These are phyloP conservation scores for Chernovozyma sophiae-reginae DNA, from an alignment of 1,139 yeast genomes.

Conservation along the genomic window DNA sequence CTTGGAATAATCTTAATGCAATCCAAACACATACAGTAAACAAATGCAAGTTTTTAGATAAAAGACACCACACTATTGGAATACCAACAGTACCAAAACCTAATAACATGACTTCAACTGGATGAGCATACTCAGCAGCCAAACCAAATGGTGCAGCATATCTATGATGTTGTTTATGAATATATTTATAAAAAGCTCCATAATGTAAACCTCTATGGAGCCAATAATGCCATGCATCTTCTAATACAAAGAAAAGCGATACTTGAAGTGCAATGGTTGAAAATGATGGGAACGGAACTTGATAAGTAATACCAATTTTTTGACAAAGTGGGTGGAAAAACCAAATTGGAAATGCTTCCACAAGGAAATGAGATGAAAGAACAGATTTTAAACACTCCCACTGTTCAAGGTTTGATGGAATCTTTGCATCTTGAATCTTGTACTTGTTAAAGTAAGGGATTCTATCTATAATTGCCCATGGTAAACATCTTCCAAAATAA, in stretches of 20 bases:
- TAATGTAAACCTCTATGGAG: constrained; percentile 84
- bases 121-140: constrained; percentile 97
- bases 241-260: constrained; percentile 70
- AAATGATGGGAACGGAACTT: constrained; percentile 78
- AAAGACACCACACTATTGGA: constrained; percentile 50
- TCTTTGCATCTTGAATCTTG: constrained; percentile 77
- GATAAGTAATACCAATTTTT: constrained; percentile 64
- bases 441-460: constrained; percentile 71
- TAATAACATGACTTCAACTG: constrained; percentile 81
- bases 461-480: constrained; percentile 77
- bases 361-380: constrained; percentile 76
- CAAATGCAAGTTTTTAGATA: constrained; percentile 55
- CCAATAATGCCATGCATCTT: constrained; percentile 96
- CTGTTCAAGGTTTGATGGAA: constrained; percentile 77
- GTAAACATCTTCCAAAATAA: constrained; percentile 81
- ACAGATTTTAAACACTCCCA: constrained; percentile 89
- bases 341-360: constrained; percentile 95
- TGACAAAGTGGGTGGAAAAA: constrained; percentile 89
- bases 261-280: constrained; percentile 61
- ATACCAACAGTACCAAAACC: constrained; percentile 95
- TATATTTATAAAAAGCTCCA: constrained; percentile 81
- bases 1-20: constrained; percentile 83
- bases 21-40: constrained; percentile 87
- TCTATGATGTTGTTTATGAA: constrained; percentile 94
- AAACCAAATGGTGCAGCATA: constrained; percentile 97